phyloP scores from a whole-genome alignment of 352 stramenopile species.

The Globisporangium nunn region DNA sequence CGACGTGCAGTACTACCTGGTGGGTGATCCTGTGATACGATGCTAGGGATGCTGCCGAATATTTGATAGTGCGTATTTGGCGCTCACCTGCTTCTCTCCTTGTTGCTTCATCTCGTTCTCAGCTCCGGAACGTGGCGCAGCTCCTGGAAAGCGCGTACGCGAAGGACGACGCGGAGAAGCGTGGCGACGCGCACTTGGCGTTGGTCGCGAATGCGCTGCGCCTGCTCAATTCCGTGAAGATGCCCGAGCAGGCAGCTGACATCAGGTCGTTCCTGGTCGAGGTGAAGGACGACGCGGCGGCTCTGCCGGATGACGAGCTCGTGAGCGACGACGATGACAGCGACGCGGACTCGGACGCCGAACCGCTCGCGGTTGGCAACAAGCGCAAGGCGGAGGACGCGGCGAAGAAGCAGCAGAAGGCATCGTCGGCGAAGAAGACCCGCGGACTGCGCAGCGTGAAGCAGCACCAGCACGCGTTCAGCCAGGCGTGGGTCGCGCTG shows the following conservation, averaged over 20 bases:
- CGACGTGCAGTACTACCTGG: constrained; percentile 86
- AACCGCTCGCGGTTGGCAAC: constrained; percentile 17
- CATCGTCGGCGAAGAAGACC: constrained; percentile 14
- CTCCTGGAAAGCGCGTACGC: constrained; percentile 33
- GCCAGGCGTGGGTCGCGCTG: constrained; percentile 71
- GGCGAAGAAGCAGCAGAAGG: constrained; percentile 23
- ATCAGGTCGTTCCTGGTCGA: constrained; percentile 69
- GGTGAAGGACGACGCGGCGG: constrained; percentile 14
- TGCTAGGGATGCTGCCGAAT: too few relatives aligned
- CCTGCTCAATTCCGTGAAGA: constrained; percentile 65
- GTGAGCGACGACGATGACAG: constrained; percentile 38
- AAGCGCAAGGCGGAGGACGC: constrained; percentile 47
- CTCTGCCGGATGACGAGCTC: constrained; percentile 25
- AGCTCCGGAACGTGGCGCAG: constrained; percentile 56
- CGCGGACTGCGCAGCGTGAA: constrained; percentile 57
- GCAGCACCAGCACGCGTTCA: constrained; percentile 73
- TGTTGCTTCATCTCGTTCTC: not conserved
- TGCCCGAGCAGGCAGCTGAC: constrained; percentile 52
- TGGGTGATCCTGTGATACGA: constrained; percentile 1
- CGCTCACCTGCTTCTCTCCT: not conserved
- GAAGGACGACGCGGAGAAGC: constrained; percentile 27
- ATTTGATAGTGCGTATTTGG: constrained; percentile 4
- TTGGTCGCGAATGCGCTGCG: constrained; percentile 64
- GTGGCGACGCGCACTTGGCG: constrained; percentile 33
- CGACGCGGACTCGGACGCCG: constrained; percentile 29